phyloP scores from a whole-genome alignment of 2,329 filamentous ascomycete species.

The Penicillium sp. region DNA sequence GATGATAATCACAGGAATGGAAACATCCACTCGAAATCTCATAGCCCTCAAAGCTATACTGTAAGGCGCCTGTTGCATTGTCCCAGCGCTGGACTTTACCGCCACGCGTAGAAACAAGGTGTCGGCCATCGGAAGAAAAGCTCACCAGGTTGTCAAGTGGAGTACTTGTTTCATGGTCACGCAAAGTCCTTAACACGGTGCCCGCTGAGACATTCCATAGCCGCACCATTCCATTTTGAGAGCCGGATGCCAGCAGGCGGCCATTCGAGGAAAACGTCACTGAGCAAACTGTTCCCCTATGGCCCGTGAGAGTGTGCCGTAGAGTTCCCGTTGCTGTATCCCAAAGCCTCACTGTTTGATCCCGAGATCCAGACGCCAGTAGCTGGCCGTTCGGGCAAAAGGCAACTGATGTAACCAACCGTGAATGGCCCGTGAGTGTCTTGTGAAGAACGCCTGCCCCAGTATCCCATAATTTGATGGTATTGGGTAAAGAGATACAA shows the following conservation, averaged over 20 bases:
- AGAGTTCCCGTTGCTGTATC: conserved; percentile 11
- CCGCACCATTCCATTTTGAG: background rate
- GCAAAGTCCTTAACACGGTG: background rate
- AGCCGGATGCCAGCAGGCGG: conserved; percentile 12
- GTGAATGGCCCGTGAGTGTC: background rate
- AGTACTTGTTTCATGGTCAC: too few species aligned
- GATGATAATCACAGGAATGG: too few species aligned
- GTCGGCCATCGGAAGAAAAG: background rate
- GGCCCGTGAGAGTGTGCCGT: conserved; percentile 9
- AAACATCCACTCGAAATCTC: too few species aligned
- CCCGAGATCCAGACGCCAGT: conserved; percentile 2
- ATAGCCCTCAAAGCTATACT: too few species aligned
- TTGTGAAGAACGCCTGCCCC: background rate
- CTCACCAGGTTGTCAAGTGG: too few species aligned
- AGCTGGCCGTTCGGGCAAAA: conserved; percentile 2
- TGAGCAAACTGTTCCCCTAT: conserved; percentile 3
- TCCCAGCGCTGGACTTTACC: too few species aligned
- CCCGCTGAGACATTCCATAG: conserved; percentile 9
- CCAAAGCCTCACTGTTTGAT: conserved; percentile 13
- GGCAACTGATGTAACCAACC: background rate
- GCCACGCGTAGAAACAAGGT: background rate
- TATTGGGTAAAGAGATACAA: background rate
- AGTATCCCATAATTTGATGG: background rate
- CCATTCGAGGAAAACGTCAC: conserved; percentile 21
- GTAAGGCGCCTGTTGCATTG: too few species aligned